A percentile compares a stretch with the other conserved stretches of the same genome.
Evolutionary conservation across 2,329 filamentous ascomycete genomes (phyloP).

Genomic region (Lasiodiplodia sp.): DNA sequence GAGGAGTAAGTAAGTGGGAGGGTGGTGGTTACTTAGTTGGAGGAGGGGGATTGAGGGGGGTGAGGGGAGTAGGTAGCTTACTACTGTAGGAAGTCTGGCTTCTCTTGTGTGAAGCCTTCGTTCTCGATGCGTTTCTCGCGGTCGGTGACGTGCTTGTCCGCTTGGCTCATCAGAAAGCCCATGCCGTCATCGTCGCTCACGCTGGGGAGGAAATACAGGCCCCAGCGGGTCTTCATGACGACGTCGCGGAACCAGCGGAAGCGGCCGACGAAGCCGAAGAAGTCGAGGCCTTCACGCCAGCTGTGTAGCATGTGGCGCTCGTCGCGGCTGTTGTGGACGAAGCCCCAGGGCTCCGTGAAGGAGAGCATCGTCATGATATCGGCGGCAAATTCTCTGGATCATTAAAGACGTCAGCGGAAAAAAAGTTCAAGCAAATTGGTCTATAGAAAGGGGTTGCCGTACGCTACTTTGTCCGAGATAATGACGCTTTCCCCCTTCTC

Average conservation of each 20-base stretch:
- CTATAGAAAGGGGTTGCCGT: neutral
- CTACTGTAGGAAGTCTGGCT: constrained; percentile 47
- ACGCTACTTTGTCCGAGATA: constrained; percentile 48
- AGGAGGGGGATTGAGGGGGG: neutral
- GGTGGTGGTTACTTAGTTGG: neutral
- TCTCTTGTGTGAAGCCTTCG: constrained; percentile 32
- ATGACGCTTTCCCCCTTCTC: constrained; percentile 37
- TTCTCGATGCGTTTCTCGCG: constrained; percentile 36
- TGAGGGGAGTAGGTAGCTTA: neutral
- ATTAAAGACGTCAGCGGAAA: neutral
- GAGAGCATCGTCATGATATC: constrained; percentile 52
- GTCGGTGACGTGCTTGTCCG: constrained; percentile 40
- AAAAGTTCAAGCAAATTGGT: no score
- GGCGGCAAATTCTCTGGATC: constrained; percentile 46
- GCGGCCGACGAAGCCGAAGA: constrained; percentile 48
- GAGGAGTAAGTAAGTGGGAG: no score
- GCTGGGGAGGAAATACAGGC: constrained; percentile 42
- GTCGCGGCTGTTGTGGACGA: constrained; percentile 49
- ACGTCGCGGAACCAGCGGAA: constrained; percentile 37
- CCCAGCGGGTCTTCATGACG: constrained; percentile 39
- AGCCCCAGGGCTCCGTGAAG: constrained; percentile 49
- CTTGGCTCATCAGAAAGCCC: constrained; percentile 49
- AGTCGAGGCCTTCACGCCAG: constrained; percentile 47
- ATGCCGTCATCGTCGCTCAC: constrained; percentile 42
- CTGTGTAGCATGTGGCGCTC: constrained; percentile 46